Conservation (phyloP, 306 rosid genomes). For the Hippophae tibetana region DNA sequence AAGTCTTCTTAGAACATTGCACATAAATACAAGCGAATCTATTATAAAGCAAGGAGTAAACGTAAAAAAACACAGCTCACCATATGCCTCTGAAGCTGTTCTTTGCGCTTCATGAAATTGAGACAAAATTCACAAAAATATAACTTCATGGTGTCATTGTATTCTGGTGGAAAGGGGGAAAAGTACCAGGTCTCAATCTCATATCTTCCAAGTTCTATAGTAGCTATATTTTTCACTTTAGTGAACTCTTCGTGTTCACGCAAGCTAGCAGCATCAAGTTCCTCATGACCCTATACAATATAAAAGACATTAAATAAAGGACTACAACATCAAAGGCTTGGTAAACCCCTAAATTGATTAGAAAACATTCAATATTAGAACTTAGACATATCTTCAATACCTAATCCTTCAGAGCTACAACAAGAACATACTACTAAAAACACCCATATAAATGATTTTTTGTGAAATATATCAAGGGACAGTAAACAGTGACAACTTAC, state of each 20-base stretch:
- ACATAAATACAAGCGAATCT: constrained; percentile 8
- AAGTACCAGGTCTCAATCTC: constrained; percentile 99
- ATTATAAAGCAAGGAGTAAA: constrained; percentile 10
- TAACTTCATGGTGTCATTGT: constrained; percentile 81
- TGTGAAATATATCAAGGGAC: no score
- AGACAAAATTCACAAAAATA: constrained; percentile 98
- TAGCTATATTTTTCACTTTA: constrained; percentile 96
- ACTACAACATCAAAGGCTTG: constrained; percentile 7
- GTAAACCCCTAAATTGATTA: no score
- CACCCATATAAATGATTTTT: no score
- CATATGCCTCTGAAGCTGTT: constrained; percentile 99
- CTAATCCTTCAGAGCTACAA: no score
- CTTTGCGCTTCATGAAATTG: constrained; percentile 98
- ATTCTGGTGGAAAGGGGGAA: constrained; percentile 97
- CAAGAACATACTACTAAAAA: no score
- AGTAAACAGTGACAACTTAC: no score
- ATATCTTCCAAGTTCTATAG: constrained; percentile 96
- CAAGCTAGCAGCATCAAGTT: constrained; percentile 99
- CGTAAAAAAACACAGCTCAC: constrained; percentile 45
- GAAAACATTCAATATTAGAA: no score
- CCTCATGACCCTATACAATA: constrained; percentile 80
- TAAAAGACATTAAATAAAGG: constrained; percentile 7
- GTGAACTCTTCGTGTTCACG: constrained; percentile 98
- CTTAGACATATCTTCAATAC: no score
- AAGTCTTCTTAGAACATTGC: not conserved